Percentiles rank a stretch among this genome's conserved stretches.
phyloP scores from a whole-genome alignment of 257 asterid species.

The Penstemon barbatus region DNA sequence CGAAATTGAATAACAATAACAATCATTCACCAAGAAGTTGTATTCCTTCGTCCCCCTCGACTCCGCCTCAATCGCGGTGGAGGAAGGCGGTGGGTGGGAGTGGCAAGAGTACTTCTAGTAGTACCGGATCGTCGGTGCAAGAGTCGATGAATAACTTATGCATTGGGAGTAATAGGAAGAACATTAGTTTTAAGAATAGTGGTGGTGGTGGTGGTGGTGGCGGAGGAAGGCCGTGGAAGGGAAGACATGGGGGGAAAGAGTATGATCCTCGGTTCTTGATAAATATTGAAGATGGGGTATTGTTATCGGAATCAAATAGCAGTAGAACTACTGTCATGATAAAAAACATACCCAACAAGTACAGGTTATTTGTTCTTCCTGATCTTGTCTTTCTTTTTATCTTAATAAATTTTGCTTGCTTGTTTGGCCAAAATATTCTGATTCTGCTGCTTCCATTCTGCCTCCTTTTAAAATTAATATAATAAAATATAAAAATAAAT shows the following conservation, averaged over 20 bases:
- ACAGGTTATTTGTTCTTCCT: conserved; percentile 53
- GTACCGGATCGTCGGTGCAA: conserved; percentile 39
- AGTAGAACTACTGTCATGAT: conserved; percentile 94
- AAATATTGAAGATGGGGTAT: conserved; percentile 49
- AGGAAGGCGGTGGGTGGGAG: not conserved
- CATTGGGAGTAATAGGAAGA: conserved; percentile 34
- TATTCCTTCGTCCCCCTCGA: not conserved
- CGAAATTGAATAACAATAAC: not conserved
- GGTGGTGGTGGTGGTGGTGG: conserved; percentile 23
- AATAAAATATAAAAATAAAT: not conserved
- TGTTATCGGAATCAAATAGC: conserved; percentile 47
- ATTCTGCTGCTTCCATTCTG: conserved; percentile 5
- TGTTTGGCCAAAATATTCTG: conserved; percentile 40
- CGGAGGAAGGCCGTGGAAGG: conserved; percentile 43
- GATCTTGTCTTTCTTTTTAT: conserved; percentile 3
- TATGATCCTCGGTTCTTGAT: conserved; percentile 80
- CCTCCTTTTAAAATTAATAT: not conserved
- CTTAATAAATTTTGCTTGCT: conserved; percentile 24
- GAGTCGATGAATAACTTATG: conserved; percentile 46
- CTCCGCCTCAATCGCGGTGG: not conserved
- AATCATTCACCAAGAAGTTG: conserved; percentile 18
- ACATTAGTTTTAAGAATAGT: conserved; percentile 29
- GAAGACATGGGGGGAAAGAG: conserved; percentile 42
- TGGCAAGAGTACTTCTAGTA: conserved; percentile 22
- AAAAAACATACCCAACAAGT: conserved; percentile 97